Percentiles rank a stretch among this genome's conserved stretches.
These are phyloP conservation scores for Kwoniella europaea DNA, from an alignment of 768 basidiomycete genomes.

Conservation along the genomic window DNA sequence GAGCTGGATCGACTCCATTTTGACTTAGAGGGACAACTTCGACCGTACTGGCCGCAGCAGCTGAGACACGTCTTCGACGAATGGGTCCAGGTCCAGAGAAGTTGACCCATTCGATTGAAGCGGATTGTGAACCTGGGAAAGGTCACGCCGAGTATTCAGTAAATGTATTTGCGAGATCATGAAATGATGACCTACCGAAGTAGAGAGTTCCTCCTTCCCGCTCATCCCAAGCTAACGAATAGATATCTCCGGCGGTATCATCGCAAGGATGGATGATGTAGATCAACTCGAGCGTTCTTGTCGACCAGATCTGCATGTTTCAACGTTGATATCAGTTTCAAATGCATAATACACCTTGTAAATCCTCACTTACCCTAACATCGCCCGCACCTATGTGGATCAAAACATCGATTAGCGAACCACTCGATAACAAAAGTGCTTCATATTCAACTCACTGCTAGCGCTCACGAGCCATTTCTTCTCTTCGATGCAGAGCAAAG, in stretches of 20 bases:
- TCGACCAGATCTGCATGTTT: constrained; percentile 77
- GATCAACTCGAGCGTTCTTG: constrained; percentile 68
- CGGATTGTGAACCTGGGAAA: constrained; percentile 72
- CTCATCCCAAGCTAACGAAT: constrained; percentile 79
- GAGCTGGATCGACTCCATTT: constrained; percentile 13
- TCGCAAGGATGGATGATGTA: constrained; percentile 81
- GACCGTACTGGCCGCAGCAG: constrained; percentile 28
- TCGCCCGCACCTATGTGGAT: constrained; percentile 76
- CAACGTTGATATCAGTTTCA: not conserved
- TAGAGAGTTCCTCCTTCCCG: constrained; percentile 70
- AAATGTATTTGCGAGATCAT: no score
- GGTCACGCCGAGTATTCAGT: no score
- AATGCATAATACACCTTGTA: not conserved
- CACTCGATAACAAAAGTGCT: not conserved
- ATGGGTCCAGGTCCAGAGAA: constrained; percentile 59
- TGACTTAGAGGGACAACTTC: constrained; percentile 32
- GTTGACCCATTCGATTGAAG: constrained; percentile 86
- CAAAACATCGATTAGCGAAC: not conserved
- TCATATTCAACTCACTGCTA: constrained; percentile 66
- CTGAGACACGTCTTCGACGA: constrained; percentile 34
- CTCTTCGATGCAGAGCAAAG: constrained; percentile 74
- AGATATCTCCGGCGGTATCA: constrained; percentile 82
- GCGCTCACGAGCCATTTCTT: constrained; percentile 88
- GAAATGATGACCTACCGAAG: constrained; percentile 63
- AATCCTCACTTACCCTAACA: constrained; percentile 67